Conservation (phyloP, 2,329 filamentous ascomycete genomes). For the Elsinoe perseae region DNA sequence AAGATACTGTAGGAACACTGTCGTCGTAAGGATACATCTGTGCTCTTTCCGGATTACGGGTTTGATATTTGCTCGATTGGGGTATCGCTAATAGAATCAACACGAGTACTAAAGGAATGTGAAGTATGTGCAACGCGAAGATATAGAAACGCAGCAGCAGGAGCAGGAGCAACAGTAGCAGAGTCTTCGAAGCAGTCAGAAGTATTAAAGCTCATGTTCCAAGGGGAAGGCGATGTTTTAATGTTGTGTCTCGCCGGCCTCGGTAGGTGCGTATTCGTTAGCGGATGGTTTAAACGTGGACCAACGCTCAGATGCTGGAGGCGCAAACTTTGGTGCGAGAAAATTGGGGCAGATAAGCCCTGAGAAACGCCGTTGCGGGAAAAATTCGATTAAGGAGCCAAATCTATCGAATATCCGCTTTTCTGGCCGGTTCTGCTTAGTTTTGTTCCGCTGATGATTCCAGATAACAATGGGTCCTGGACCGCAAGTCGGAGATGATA, state of each 20-base stretch:
- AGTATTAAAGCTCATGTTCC: neutral
- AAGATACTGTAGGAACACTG: neutral
- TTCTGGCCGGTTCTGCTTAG: neutral
- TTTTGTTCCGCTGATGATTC: neutral
- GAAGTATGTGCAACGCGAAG: neutral
- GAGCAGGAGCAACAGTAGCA: neutral
- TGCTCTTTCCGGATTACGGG: neutral
- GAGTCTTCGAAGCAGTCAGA: neutral
- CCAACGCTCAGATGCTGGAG: constrained; percentile 8
- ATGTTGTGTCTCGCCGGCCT: constrained; percentile 5
- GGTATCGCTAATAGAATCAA: neutral
- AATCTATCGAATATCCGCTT: neutral
- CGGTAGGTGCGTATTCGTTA: constrained; percentile 2
- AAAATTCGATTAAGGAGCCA: neutral
- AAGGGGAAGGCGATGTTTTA: neutral
- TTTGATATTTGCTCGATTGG: neutral
- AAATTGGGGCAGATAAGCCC: constrained; percentile 4
- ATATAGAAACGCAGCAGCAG: neutral
- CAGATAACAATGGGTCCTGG: constrained; percentile 1
- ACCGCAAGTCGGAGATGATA: neutral
- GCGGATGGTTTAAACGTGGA: constrained; percentile 2
- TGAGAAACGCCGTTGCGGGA: constrained; percentile 5
- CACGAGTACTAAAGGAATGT: neutral
- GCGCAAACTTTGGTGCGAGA: constrained; percentile 3
- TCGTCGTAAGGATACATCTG: constrained; percentile 10